Percentiles rank a stretch among this genome's conserved stretches.
Conservation (phyloP, 2,329 filamentous ascomycete genomes). For the Epichloe amarillans region DNA sequence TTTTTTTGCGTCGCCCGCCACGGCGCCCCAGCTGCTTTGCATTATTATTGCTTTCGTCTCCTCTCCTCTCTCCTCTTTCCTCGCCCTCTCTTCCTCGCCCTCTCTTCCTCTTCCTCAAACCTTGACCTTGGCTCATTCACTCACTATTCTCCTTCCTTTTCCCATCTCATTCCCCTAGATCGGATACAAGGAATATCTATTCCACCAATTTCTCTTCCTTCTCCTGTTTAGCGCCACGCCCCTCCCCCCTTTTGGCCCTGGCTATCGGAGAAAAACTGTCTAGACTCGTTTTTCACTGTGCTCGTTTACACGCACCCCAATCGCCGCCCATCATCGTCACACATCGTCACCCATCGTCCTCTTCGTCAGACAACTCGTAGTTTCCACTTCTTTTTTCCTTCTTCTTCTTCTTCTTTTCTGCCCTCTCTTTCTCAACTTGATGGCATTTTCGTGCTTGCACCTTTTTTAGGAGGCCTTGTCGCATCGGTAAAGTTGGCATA, state of each 20-base stretch:
- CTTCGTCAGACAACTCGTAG: background rate
- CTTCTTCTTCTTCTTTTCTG: background rate
- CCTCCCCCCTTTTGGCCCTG: background rate
- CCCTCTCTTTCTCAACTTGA: background rate
- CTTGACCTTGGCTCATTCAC: background rate
- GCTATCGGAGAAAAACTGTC: background rate
- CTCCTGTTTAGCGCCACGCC: background rate
- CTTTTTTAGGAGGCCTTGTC: background rate
- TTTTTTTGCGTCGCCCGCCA: background rate
- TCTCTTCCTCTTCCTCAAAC: background rate
- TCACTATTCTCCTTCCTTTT: constrained; percentile 5
- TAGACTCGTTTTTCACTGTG: background rate
- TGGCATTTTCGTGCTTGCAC: background rate
- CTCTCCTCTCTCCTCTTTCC: background rate
- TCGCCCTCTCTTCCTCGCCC: constrained; percentile 3
- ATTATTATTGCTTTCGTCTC: constrained; percentile 1
- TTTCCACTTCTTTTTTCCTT: background rate
- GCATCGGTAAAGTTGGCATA: too few species aligned
- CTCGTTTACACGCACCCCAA: background rate
- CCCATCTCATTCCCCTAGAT: constrained; percentile 5
- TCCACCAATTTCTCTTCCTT: too few species aligned
- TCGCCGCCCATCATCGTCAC: too few species aligned
- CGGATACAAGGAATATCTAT: too few species aligned
- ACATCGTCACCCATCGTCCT: background rate
- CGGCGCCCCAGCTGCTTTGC: background rate